phyloP scores from a whole-genome alignment of 306 rosid species.

The Casuarina cunninghamiana region DNA sequence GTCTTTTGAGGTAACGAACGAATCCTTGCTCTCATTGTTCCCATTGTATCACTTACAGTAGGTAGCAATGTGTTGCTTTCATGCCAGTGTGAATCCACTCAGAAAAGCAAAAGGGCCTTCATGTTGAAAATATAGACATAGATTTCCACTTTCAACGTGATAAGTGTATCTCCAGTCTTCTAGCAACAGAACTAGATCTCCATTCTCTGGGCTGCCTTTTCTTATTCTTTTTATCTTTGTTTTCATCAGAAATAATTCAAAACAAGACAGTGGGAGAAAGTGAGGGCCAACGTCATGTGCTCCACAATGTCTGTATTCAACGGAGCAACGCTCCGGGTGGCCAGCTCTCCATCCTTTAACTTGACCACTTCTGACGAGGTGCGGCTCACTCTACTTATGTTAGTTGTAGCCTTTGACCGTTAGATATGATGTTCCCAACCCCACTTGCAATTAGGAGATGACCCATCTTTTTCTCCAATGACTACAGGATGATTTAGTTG shows the following conservation, averaged over 20 bases:
- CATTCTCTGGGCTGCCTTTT: background rate
- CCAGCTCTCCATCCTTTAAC: constrained; percentile 12
- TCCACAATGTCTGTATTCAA: constrained; percentile 5
- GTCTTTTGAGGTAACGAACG: constrained; percentile 18
- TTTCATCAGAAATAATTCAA: background rate
- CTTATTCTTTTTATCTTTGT: too few relatives aligned
- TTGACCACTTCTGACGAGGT: constrained; percentile 9
- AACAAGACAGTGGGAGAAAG: background rate
- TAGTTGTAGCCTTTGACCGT: background rate
- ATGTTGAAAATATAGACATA: too few relatives aligned
- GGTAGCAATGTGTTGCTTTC: too few relatives aligned
- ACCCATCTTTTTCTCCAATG: background rate
- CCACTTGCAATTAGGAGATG: background rate
- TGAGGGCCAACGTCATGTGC: background rate
- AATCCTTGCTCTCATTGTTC: background rate
- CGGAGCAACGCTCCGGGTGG: constrained; percentile 7
- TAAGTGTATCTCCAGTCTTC: too few relatives aligned
- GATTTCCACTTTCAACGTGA: too few relatives aligned
- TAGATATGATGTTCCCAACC: background rate
- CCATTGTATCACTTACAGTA: background rate
- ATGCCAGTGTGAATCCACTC: too few relatives aligned
- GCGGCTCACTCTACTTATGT: background rate
- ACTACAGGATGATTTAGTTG: constrained; percentile 20
- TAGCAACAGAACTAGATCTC: too few relatives aligned
- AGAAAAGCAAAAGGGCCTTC: too few relatives aligned